Evolutionary conservation across 805 yeast genomes (phyloP).

Genomic region (Pichia insulana): DNA sequence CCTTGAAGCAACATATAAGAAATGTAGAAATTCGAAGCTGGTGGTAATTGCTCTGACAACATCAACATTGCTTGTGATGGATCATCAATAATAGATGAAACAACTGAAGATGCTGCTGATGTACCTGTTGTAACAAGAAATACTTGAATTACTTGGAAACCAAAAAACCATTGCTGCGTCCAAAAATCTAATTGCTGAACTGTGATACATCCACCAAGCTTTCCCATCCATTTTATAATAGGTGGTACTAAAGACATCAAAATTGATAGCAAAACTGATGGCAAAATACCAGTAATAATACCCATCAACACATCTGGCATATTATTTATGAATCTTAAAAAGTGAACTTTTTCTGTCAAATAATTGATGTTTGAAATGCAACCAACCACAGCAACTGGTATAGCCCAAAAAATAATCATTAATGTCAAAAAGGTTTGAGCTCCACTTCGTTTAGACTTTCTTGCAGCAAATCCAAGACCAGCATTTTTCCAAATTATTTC

Average conservation of each 20-base stretch:
- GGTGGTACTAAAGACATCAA: slow-evolving; percentile 86
- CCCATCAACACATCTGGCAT: slow-evolving; percentile 70
- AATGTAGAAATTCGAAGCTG: slow-evolving; percentile 85
- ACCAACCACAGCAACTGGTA: slow-evolving; percentile 98
- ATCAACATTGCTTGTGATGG: slow-evolving; percentile 69
- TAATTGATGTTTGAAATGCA: slow-evolving; percentile 77
- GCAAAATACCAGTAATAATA: slow-evolving; percentile 78
- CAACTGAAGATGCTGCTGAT: slow-evolving; percentile 76
- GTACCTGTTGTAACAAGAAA: slow-evolving; percentile 78
- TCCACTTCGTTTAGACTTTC: slow-evolving; percentile 45
- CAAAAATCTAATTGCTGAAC: slow-evolving; percentile 64
- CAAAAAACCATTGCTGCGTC: slow-evolving; percentile 85
- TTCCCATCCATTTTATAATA: slow-evolving; percentile 70
- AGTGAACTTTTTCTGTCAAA: slow-evolving; percentile 61
- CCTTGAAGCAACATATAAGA: slow-evolving; percentile 78
- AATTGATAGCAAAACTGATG: slow-evolving; percentile 70
- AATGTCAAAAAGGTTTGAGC: slow-evolving; percentile 59
- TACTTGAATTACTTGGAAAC: slow-evolving; percentile 84
- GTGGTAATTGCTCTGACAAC: slow-evolving; percentile 72
- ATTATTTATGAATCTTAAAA: slow-evolving; percentile 65
- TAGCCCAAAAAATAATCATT: slow-evolving; percentile 83
- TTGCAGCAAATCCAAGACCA: slow-evolving; percentile 45
- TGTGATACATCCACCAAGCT: slow-evolving; percentile 62
- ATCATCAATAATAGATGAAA: slow-evolving; percentile 53
- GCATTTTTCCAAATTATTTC: slow-evolving; percentile 82